Base-by-base conservation (phyloP, 2,329 filamentous ascomycete species). In the Fusarium marasasianum region DNA sequence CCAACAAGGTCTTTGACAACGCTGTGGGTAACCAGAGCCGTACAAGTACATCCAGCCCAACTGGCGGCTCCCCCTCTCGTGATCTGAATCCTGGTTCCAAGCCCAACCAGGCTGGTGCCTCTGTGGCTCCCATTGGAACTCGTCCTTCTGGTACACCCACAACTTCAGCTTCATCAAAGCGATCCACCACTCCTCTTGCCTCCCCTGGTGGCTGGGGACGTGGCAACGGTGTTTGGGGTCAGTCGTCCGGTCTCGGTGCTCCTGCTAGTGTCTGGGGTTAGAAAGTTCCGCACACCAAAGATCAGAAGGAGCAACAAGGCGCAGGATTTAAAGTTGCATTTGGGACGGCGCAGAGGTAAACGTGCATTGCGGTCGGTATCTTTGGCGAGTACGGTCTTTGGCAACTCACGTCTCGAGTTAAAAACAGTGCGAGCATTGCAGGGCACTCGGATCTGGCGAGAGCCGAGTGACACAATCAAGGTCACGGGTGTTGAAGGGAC, bases 251-350 rank as follows among this genome's bases (percentile, higher is more conserved):
- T 57, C 91, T 97, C 71, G 94, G 95, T 74, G 93, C 95, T 71
- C 94, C 97, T 82, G 95, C 95, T 74, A 97, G 94, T 74, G 96
- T 98, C 77, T 98, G 95, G 95, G 95, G 95, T 78, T 98, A 91
- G 60, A 58, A 50, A 37, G 12, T 11, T 38, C 33, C 15, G n/a
- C 40, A 33, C 40, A 53, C 62, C 53, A 33, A 56, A 55, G 57
- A 56, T 47, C 15, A 44, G 56, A 47, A 50, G 57, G 47, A 58
- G 35, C 64, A 68, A 56, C 53, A 67, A 40, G 69, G 61, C 45
- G 53, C 45, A 62, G 68, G 74, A 59, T 64, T 69, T 74, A 66
- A 72, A 63, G 63, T 73, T 79, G 77, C 76, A 79, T 79, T 63
- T 71, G 69, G 73, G 72, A 63, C 69, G 78, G 78, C 78, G 77